A percentile compares a stretch with the other conserved stretches of the same genome.
Evolutionary conservation across 2,329 filamentous ascomycete genomes (phyloP).

Genomic region (Penicillium digitatum): DNA sequence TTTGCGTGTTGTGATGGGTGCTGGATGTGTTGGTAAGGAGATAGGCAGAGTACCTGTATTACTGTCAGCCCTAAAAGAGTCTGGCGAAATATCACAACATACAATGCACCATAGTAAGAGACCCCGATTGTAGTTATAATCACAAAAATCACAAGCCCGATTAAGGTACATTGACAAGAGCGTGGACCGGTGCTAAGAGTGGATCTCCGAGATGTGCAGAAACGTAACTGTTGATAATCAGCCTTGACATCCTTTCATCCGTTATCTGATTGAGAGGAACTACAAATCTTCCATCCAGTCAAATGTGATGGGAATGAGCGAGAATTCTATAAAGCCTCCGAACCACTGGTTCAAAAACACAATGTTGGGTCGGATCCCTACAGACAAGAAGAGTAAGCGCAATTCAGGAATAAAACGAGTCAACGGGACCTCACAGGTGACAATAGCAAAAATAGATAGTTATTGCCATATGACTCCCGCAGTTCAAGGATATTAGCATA

Average conservation of each 20-base stretch:
- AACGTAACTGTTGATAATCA: constrained; percentile 15
- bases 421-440: constrained; percentile 51
- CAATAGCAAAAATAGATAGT: constrained; percentile 63
- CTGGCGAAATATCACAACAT: constrained; percentile 1
- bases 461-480: constrained; percentile 60
- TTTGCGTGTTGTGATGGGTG: constrained; percentile 36
- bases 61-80: background rate
- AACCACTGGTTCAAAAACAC: constrained; percentile 51
- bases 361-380: constrained; percentile 58
- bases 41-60: constrained; percentile 25
- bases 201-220: constrained; percentile 29
- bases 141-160: constrained; percentile 32
- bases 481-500: background rate
- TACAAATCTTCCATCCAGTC: constrained; percentile 27
- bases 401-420: background rate
- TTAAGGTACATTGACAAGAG: constrained; percentile 32
- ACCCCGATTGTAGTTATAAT: constrained; percentile 33
- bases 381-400: background rate
- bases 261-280: background rate
- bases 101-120: constrained; percentile 31
- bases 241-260: background rate
- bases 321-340: constrained; percentile 64
- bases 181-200: constrained; percentile 30
- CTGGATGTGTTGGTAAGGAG: constrained; percentile 34
- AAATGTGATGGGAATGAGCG: constrained; percentile 62